Conservation (phyloP, 2,329 filamentous ascomycete genomes). For the Blastomyces percursus region DNA sequence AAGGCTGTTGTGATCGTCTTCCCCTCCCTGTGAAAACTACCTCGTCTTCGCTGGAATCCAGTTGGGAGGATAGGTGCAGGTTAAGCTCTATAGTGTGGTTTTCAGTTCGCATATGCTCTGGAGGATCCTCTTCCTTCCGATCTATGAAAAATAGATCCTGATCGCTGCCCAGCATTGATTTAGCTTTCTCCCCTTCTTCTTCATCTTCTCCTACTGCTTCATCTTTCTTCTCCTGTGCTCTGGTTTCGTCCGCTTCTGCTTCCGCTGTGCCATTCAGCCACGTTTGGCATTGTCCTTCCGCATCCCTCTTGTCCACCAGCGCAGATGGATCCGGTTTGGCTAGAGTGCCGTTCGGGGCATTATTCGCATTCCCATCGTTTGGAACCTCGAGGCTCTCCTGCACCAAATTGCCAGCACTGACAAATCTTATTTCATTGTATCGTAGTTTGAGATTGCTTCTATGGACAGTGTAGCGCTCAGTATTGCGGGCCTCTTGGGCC, state of each 20-base stretch:
- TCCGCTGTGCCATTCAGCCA: neutral
- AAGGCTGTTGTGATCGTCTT: constrained; percentile 9
- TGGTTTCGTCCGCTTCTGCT: neutral
- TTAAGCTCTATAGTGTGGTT: neutral
- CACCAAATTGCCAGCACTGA: constrained; percentile 46
- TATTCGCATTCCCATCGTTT: neutral
- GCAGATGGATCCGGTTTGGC: neutral
- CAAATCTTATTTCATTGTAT: constrained; percentile 47
- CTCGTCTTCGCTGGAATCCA: constrained; percentile 57
- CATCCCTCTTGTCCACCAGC: neutral
- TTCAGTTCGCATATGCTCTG: neutral
- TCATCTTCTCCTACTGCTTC: neutral
- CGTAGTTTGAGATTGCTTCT: constrained; percentile 42
- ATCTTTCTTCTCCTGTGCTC: neutral
- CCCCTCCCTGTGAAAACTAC: constrained; percentile 30
- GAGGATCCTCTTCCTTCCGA: neutral
- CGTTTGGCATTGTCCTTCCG: neutral
- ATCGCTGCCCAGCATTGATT: neutral
- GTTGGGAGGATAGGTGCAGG: neutral
- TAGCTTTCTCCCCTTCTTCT: neutral
- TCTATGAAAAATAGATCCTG: constrained; percentile 3
- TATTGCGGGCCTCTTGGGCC: constrained; percentile 49
- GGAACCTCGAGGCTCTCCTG: constrained; percentile 25
- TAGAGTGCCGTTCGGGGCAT: neutral
- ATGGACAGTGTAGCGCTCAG: constrained; percentile 41